Conservation (phyloP, 352 stramenopile species). For the Aphanomyces astaci region DNA sequence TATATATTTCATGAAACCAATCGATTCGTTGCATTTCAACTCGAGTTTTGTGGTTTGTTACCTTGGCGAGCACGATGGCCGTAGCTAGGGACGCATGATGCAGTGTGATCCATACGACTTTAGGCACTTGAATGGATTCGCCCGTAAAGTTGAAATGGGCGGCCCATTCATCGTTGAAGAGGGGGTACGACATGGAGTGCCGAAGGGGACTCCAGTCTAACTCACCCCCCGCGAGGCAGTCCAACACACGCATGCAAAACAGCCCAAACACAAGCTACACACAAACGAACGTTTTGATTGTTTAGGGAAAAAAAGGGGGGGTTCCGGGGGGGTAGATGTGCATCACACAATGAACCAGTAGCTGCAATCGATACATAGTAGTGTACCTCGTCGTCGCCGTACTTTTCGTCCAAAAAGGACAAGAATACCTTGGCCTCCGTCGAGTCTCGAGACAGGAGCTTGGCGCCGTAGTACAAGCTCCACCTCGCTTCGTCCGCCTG, state of each 20-base stretch:
- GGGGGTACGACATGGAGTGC: slow-evolving; percentile 44
- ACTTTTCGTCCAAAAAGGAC: slow-evolving; percentile 87
- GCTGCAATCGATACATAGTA: too few species aligned
- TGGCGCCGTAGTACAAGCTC: slow-evolving; percentile 91
- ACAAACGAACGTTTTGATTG: too few species aligned
- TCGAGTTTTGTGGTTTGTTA: too few species aligned
- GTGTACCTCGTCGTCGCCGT: slow-evolving; percentile 78
- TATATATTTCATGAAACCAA: too few species aligned
- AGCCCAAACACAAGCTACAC: slow-evolving; percentile 81
- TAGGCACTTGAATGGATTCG: slow-evolving; percentile 37
- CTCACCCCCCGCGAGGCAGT: slow-evolving; percentile 50
- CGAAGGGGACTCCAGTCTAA: slow-evolving; percentile 61
- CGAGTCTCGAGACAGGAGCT: slow-evolving; percentile 78
- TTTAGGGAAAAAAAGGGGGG: too few species aligned
- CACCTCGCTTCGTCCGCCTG: slow-evolving; percentile 85
- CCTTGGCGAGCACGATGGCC: slow-evolving; percentile 57
- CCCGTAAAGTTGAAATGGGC: slow-evolving; percentile 11
- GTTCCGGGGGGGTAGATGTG: too few species aligned
- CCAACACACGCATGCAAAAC: slow-evolving; percentile 79
- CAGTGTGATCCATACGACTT: slow-evolving; percentile 74
- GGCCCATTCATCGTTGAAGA: slow-evolving; percentile 46
- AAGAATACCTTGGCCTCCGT: slow-evolving; percentile 88
- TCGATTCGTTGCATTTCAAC: too few species aligned
- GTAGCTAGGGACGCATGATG: slow-evolving; percentile 68
- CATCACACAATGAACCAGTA: too few species aligned